Evolutionary conservation across 2,329 filamentous ascomycete genomes (phyloP).

Genomic region (Ustulina deusta): DNA sequence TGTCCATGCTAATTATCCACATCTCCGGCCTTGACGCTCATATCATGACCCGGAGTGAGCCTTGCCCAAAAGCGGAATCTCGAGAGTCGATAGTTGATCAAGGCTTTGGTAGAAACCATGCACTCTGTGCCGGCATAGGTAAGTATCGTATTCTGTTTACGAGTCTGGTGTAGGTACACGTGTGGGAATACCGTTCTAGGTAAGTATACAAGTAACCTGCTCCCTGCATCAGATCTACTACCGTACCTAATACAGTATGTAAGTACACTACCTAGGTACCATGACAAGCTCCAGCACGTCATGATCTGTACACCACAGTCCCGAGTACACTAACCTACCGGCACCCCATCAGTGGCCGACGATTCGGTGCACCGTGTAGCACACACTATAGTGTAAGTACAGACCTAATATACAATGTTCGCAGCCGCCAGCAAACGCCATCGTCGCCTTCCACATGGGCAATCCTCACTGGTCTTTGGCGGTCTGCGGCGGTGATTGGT

Average conservation of each 20-base stretch:
- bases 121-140: too few species aligned
- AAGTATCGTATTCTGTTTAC: not conserved
- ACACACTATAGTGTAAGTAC: too few species aligned
- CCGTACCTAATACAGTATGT: too few species aligned
- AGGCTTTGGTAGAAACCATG: too few species aligned
- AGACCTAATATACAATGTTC: not conserved
- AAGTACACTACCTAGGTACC: too few species aligned
- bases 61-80: constrained; percentile 17
- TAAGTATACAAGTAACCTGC: not conserved
- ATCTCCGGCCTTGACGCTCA: constrained; percentile 14
- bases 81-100: constrained; percentile 6
- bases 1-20: constrained; percentile 22
- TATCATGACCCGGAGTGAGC: constrained; percentile 24
- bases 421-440: constrained; percentile 24
- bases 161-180: too few species aligned
- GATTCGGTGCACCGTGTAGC: too few species aligned
- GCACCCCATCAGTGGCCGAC: too few species aligned
- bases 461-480: not conserved
- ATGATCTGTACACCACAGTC: not conserved
- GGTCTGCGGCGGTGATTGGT: constrained; percentile 7
- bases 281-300: not conserved
- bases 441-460: constrained; percentile 8
- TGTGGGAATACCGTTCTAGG: too few species aligned
- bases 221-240: constrained; percentile 3
- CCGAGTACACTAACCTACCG: not conserved